These are phyloP conservation scores for Hericium erinaceus DNA, from an alignment of 768 basidiomycete genomes.

Conservation along the genomic window DNA sequence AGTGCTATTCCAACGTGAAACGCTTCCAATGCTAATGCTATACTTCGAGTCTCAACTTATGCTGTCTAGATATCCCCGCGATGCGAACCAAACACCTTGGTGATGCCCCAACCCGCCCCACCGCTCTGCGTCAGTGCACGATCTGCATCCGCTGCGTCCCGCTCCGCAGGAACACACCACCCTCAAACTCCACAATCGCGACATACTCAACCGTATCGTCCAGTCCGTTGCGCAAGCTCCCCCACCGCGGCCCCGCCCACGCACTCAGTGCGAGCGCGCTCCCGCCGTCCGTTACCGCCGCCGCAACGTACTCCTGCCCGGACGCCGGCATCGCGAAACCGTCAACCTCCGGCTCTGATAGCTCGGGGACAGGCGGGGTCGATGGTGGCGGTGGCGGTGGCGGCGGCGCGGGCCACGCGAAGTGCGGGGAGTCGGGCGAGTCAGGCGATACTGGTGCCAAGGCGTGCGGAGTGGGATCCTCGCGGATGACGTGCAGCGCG, in stretches of 20 bases:
- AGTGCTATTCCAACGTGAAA: too few relatives aligned
- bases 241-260: conserved; percentile 1
- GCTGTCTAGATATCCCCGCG: too few relatives aligned
- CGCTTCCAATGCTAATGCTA: too few relatives aligned
- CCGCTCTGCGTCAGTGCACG: background rate
- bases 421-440: background rate
- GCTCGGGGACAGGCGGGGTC: too few relatives aligned
- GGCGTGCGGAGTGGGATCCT: background rate
- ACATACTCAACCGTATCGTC: conserved; percentile 5
- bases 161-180: background rate
- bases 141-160: background rate
- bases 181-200: conserved; percentile 2
- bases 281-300: background rate
- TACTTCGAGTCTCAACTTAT: too few relatives aligned
- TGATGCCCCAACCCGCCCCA: too few relatives aligned
- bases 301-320: background rate
- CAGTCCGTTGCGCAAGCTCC: conserved; percentile 1
- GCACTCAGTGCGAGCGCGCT: background rate
- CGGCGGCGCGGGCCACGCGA: conserved; percentile 4
- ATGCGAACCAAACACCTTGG: too few relatives aligned
- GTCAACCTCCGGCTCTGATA: conserved; percentile 2
- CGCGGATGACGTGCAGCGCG: conserved; percentile 2
- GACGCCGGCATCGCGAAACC: background rate
- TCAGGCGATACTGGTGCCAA: background rate
- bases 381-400: background rate